A percentile compares a stretch with the other conserved stretches of the same genome.
Conservation (phyloP, 2,329 filamentous ascomycete species). For the Fusarium avenaceum region DNA sequence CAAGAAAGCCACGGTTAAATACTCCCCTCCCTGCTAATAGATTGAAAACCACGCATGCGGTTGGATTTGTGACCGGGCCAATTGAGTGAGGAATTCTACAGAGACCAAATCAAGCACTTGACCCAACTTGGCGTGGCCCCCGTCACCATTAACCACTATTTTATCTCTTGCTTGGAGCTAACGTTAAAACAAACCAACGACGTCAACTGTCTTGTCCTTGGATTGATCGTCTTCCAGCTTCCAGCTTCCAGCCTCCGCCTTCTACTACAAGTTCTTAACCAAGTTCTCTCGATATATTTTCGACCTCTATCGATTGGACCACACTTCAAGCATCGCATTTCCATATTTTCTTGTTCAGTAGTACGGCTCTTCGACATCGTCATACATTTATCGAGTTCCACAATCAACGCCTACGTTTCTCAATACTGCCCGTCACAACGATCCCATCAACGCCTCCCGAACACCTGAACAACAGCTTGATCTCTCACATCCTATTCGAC, state of each 20-base stretch:
- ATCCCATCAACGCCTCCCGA: slow-evolving; percentile 30
- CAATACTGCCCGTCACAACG: slow-evolving; percentile 15
- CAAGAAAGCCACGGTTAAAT: slow-evolving; percentile 22
- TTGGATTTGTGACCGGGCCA: slow-evolving; percentile 21
- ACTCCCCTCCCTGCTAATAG: not conserved
- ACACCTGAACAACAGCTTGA: slow-evolving; percentile 20
- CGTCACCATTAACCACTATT: slow-evolving; percentile 30
- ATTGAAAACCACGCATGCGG: slow-evolving; percentile 30
- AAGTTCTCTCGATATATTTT: slow-evolving; percentile 3
- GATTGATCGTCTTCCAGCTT: slow-evolving; percentile 19
- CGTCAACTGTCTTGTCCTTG: slow-evolving; percentile 43
- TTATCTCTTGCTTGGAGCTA: not conserved
- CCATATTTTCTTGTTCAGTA: not conserved
- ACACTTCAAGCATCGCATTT: not conserved
- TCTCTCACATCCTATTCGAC: slow-evolving; percentile 5
- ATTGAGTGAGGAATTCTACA: slow-evolving; percentile 29
- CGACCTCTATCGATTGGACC: slow-evolving; percentile 4
- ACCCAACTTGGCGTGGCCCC: slow-evolving; percentile 31
- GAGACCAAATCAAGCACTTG: slow-evolving; percentile 41
- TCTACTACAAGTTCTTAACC: slow-evolving; percentile 25
- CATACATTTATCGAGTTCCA: slow-evolving; percentile 15
- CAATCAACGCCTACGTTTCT: slow-evolving; percentile 15
- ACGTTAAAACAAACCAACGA: slow-evolving; percentile 42
- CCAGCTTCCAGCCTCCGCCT: slow-evolving; percentile 3
- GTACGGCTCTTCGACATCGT: not conserved